Evolutionary conservation across 352 stramenopile genomes (phyloP), one percentile per base, ranked within the genome.

Genomic region (Pilasporangium apinafurcum): DNA sequence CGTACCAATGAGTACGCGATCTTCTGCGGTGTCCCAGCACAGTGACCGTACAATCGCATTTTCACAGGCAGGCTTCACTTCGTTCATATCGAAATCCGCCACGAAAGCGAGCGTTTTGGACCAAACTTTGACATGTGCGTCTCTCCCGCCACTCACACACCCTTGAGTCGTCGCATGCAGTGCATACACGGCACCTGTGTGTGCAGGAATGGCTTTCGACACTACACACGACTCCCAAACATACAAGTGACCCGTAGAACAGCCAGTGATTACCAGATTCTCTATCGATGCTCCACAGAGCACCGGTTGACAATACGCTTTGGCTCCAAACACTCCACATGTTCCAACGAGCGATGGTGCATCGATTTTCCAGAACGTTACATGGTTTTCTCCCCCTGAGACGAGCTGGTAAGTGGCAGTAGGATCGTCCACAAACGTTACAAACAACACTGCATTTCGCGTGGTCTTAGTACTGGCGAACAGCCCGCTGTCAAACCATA

Each of bases 101-200:
- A 92, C 17, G 13, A 76, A 71, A 1, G 59, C 50, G 34, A 87
- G 8, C 0, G 39, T 55, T 21, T 54, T 59, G 3, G 69, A 76
- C 79, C 79, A 92, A 22, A 92, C 37, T 56, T 85, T 86, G 29
- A 89, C 61, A 47, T 81, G 74, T 17, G 76, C 76, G 28, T 92
- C 79, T 2, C 59, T 51, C 0, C 79, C 74, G 20, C 76, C 79
- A 4, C 57, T 83, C 9, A 81, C 76, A 24, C 64, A 83, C 9
- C 79, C 76, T 5, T 62, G 47, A 1, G 55, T 35, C 9, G 76
- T 83, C 8, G 74, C 42, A n/a, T 85, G 65, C 32, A 92, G 62
- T 12, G 67, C 59, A 33, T 92, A 87, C 22, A 92, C 68, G 1
- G 68, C 68, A 2, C 77, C 74, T 16, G 66, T 70, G 42, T 92